Conservation (phyloP, 108 stramenopile species). For the Hondaea fermentalgiana region DNA sequence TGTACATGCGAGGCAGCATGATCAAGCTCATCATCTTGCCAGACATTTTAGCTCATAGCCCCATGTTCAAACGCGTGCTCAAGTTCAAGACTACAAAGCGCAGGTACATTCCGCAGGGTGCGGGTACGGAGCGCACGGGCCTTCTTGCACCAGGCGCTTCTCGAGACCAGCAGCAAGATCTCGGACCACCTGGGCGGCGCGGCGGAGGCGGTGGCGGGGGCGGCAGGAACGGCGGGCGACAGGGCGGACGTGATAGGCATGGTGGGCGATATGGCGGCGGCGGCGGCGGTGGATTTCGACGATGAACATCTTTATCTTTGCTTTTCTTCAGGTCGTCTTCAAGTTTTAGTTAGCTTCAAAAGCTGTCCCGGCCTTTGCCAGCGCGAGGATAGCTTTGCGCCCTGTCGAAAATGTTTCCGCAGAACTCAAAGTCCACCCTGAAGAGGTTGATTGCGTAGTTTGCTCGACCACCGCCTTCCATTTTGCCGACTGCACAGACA, state of each 20-base stretch:
- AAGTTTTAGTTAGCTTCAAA: too few relatives aligned
- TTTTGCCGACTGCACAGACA: too few relatives aligned
- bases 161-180: not conserved
- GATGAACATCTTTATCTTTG: too few relatives aligned
- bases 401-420: too few relatives aligned
- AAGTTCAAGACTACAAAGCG: constrained; percentile 41
- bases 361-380: too few relatives aligned
- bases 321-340: too few relatives aligned
- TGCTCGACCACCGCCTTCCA: too few relatives aligned
- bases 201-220: not conserved
- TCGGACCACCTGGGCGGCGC: not conserved
- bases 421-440: too few relatives aligned
- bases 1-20: constrained; percentile 49
- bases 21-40: constrained; percentile 45
- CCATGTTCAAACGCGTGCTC: constrained; percentile 50
- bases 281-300: too few relatives aligned
- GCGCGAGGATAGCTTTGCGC: too few relatives aligned
- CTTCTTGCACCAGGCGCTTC: not conserved
- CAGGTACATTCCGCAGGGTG: constrained; percentile 36
- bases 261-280: not conserved
- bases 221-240: not conserved
- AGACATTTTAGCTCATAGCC: constrained; percentile 44
- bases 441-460: too few relatives aligned
- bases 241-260: not conserved
- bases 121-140: not conserved